Base-by-base conservation (phyloP, 2,329 filamentous ascomycete genomes). In the Xylaria sp. region DNA sequence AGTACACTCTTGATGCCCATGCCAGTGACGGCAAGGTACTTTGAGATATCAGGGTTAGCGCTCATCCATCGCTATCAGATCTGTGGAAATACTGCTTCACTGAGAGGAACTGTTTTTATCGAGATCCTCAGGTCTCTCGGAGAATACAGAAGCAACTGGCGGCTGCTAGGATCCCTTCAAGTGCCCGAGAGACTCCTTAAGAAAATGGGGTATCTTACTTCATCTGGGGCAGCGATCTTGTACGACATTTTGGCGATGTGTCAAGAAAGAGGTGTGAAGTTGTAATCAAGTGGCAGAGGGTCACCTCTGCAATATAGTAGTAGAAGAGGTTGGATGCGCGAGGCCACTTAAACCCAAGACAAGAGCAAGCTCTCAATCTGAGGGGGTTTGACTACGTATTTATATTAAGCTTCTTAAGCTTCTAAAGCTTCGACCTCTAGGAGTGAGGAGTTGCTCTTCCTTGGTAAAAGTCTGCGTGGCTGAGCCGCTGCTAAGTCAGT, bases 11-110 rank as follows among this genome's bases (percentile, higher is more conserved):
- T 84, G 73, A 97, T 86, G 71, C 90, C 89, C 80, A 89, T 89
- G 81, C 93, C 93, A 73, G 92, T 96, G 73, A 96, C 87, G 84
- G 93, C 92, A 80, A 96, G 91, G 85, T 96, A 96, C 81, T 93
- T 88, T 77, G 85, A 87, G 81, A 90, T 92, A 72, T 86, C 86
- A 83, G 86, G 87, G 57, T 67, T 81, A 79, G 61, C n/a, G 20
- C 45, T 27, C 58, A 39, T 59, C 15, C 3, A n/a, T 38, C 13
- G 11, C 17, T 38, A 38, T 13, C 13, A 4, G 10, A 44, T 6
- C n/a, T 7, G 6, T 44, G 7, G 42, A 20, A 44, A 5, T 20
- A 10, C 5, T 44, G 42, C 42, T 44, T 44, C 22, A 10, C 42
- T 44, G 7, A 3, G n/a, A 44, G 9, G 42, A 45, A 45, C 25